A percentile compares a stretch with the other conserved stretches of the same genome.
Conservation (phyloP, 2,329 filamentous ascomycete species). For the Coniosporium tulheliwenetii region DNA sequence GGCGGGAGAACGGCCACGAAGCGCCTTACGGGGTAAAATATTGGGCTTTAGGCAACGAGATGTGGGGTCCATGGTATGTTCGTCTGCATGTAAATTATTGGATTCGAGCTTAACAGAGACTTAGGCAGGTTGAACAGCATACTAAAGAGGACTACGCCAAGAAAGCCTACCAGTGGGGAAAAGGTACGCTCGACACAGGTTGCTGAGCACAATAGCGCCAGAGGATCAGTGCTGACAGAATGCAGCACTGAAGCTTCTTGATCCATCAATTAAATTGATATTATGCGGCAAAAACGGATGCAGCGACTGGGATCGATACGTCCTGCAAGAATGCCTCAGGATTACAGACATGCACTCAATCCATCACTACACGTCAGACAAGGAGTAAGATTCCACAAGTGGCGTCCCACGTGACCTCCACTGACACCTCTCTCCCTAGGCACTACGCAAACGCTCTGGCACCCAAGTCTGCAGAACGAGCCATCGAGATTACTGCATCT, state of each 20-base stretch:
- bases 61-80: slow-evolving; percentile 53
- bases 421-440: slow-evolving; percentile 14
- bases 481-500: slow-evolving; percentile 52
- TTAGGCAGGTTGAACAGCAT: slow-evolving; percentile 29
- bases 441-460: slow-evolving; percentile 38
- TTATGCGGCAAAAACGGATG: slow-evolving; percentile 59
- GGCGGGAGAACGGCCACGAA: slow-evolving; percentile 57
- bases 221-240: no score
- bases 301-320: slow-evolving; percentile 57
- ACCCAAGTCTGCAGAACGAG: slow-evolving; percentile 54
- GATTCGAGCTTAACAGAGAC: background rate
- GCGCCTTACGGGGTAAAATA: slow-evolving; percentile 70
- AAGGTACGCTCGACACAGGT: slow-evolving; percentile 20
- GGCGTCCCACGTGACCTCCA: no score
- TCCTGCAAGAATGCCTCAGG: slow-evolving; percentile 51
- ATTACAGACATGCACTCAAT: slow-evolving; percentile 48
- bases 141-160: slow-evolving; percentile 55
- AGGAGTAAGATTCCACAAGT: no score
- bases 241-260: slow-evolving; percentile 45
- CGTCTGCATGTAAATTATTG: background rate
- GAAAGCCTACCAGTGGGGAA: slow-evolving; percentile 56
- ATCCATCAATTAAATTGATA: slow-evolving; percentile 53
- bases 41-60: slow-evolving; percentile 71
- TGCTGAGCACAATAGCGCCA: no score
- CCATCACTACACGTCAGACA: slow-evolving; percentile 53